Conservation (phyloP, 768 basidiomycete genomes). For the Rickenella mellea region DNA sequence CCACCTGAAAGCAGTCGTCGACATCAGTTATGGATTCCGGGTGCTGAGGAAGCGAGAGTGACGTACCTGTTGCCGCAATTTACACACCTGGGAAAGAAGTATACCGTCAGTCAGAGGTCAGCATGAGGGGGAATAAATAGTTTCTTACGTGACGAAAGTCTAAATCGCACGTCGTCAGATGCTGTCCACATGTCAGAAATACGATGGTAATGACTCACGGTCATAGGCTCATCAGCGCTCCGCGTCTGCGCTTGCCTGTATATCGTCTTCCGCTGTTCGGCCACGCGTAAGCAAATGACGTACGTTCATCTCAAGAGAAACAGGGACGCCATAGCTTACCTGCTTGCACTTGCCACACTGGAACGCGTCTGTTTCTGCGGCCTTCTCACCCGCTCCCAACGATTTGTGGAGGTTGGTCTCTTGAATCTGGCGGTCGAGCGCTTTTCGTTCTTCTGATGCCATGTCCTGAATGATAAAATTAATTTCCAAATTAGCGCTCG, state of each 20-base stretch:
- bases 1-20: conserved; percentile 27
- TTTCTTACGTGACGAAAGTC: conserved; percentile 81
- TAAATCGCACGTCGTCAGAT: conserved; percentile 18
- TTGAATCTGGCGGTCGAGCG: conserved; percentile 71
- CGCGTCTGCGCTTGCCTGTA: conserved; percentile 97
- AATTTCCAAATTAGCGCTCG: not conserved
- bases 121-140: not conserved
- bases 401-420: conserved; percentile 87
- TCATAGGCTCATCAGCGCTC: conserved; percentile 98
- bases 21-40: not conserved
- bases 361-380: conserved; percentile 97
- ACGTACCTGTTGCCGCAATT: conserved; percentile 52
- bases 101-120: conserved; percentile 4
- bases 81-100: conserved; percentile 37
- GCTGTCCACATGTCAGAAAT: not conserved
- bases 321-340: conserved; percentile 25
- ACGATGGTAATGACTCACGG: conserved; percentile 38
- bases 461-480: conserved; percentile 56
- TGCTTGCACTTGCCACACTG: conserved; percentile 94
- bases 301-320: not conserved
- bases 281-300: conserved; percentile 1
- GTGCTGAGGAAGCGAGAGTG: not conserved
- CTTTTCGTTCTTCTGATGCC: conserved; percentile 88
- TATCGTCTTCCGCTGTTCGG: conserved; percentile 63
- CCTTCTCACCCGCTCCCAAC: conserved; percentile 77